phyloP scores from a whole-genome alignment of 495 filamentous ascomycete species.

The Immersiella caudata region DNA sequence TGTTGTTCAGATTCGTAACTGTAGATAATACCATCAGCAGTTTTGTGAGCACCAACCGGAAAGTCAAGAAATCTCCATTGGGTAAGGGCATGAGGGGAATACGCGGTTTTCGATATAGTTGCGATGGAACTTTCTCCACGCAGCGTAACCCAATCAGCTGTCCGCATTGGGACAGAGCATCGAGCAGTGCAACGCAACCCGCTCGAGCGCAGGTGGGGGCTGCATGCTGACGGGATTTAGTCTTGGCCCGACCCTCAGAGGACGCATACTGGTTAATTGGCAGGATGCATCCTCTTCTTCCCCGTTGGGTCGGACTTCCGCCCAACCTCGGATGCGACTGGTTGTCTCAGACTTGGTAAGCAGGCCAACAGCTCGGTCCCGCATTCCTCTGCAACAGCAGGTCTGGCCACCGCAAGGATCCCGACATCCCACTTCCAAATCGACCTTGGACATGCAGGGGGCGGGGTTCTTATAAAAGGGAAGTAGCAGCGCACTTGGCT shows the following conservation, averaged over 20 bases:
- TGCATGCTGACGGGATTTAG: background rate
- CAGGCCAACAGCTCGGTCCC: background rate
- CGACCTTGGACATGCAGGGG: background rate
- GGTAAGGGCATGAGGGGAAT: too few relatives aligned
- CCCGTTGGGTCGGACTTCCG: background rate
- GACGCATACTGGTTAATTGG: background rate
- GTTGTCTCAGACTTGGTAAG: background rate
- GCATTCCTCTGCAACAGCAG: background rate
- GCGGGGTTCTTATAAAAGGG: background rate
- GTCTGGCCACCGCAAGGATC: background rate
- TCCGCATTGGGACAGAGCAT: background rate
- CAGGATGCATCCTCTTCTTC: background rate
- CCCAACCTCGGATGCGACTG: background rate
- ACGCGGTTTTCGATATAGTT: background rate
- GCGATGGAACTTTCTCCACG: background rate
- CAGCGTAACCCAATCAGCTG: background rate
- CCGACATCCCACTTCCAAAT: background rate
- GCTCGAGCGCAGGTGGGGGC: background rate
- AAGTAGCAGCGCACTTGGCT: background rate
- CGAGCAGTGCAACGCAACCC: background rate
- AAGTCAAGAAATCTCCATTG: background rate
- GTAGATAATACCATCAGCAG: too few relatives aligned
- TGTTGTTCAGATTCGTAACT: too few relatives aligned
- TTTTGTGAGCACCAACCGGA: background rate
- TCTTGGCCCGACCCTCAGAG: background rate